These are phyloP conservation scores for Erysimum cheiranthoides DNA, from an alignment of 345 rosid species.

Conservation along the genomic window DNA sequence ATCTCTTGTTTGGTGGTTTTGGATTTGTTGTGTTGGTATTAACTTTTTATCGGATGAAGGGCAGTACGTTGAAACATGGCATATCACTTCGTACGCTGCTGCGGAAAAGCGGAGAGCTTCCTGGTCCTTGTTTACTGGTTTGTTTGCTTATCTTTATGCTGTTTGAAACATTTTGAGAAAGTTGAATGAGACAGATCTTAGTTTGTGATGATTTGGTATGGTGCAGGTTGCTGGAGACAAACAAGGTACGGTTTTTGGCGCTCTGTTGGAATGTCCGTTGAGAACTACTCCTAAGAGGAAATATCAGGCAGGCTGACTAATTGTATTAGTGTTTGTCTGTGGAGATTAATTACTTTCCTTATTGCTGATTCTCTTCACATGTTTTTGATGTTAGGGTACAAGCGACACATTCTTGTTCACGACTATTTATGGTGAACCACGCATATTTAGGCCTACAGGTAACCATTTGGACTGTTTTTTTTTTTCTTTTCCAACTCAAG, in stretches of 20 bases:
- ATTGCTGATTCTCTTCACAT: conserved; percentile 12
- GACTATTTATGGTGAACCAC: conserved; percentile 84
- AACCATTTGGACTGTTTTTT: conserved; percentile 10
- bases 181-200: conserved; percentile 14
- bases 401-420: conserved; percentile 89
- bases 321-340: neutral
- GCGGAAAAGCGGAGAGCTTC: conserved; percentile 72
- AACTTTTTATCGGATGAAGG: conserved; percentile 71
- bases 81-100: conserved; percentile 92
- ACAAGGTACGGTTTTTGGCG: conserved; percentile 89
- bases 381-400: conserved; percentile 61
- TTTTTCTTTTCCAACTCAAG: neutral
- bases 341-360: neutral
- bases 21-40: conserved; percentile 40
- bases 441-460: conserved; percentile 95
- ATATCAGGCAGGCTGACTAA: conserved; percentile 66
- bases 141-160: conserved; percentile 1
- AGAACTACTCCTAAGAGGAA: conserved; percentile 85
- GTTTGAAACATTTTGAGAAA: neutral
- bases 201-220: conserved; percentile 25
- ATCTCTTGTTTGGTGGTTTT: neutral
- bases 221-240: conserved; percentile 78
- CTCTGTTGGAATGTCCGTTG: conserved; percentile 78
- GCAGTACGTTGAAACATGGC: conserved; percentile 97
- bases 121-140: conserved; percentile 93